A percentile compares a stretch with the other conserved stretches of the same genome.
phyloP scores from a whole-genome alignment of 2,329 filamentous ascomycete species.

The Clarireedia sp. region DNA sequence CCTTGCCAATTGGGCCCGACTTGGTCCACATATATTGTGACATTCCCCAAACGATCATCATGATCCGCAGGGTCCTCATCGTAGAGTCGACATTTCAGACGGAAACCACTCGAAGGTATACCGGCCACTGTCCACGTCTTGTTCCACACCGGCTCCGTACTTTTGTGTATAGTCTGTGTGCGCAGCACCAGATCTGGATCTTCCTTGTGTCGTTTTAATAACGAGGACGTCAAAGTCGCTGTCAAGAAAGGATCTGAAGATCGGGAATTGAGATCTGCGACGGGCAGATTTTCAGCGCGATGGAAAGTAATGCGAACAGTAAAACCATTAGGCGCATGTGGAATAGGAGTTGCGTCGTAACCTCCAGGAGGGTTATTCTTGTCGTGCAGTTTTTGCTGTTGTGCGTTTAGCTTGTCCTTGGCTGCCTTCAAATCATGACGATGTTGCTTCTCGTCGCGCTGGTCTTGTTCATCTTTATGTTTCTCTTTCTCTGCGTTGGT shows the following conservation, averaged over 20 bases:
- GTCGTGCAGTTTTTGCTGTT: constrained; percentile 27
- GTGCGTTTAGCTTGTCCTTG: constrained; percentile 27
- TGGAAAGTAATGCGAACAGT: constrained; percentile 82
- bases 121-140: constrained; percentile 84
- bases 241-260: constrained; percentile 78
- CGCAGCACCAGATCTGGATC: constrained; percentile 69
- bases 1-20: constrained; percentile 62
- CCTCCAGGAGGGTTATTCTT: constrained; percentile 47
- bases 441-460: constrained; percentile 2
- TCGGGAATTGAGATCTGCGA: constrained; percentile 68
- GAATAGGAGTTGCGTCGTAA: constrained; percentile 72
- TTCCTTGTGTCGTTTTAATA: constrained; percentile 76
- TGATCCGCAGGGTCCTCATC: constrained; percentile 84
- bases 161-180: constrained; percentile 66
- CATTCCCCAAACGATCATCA: constrained; percentile 83
- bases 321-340: constrained; percentile 66
- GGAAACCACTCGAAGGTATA: constrained; percentile 71
- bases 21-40: constrained; percentile 56
- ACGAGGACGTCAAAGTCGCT: constrained; percentile 59
- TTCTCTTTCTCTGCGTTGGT: not conserved
- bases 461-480: not conserved
- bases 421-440: constrained; percentile 8
- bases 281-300: constrained; percentile 70
- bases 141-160: constrained; percentile 72
- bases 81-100: constrained; percentile 76